Base-by-base conservation (phyloP, 768 basidiomycete genomes). In the Suillus alpinus region DNA sequence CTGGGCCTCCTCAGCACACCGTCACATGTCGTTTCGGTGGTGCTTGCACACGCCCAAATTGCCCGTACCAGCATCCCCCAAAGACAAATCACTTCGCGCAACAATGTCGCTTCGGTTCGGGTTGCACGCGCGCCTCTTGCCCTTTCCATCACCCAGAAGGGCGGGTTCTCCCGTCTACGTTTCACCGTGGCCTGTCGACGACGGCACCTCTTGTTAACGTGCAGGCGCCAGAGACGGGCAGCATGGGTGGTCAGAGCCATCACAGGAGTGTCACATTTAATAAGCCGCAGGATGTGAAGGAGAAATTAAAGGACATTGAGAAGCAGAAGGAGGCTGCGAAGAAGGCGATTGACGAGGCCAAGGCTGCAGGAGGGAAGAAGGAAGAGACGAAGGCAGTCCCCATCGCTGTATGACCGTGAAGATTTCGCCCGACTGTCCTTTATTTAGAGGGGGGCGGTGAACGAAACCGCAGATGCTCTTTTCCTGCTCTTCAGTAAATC, bases 91-190 rank as follows among this genome's bases (percentile, higher is more conserved):
- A 81, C 37, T 78, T 77, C 53, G 69, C 76, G 40, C 77, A 79
- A 66, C 84, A 83, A 32, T 98, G 96, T 75, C 85, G 89, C 57
- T 98, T 92, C 67, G 95, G 93, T 23, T 78, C 89, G 14, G 83
- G 78, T 20, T 98, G 96, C 74, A 97, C 94, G 9, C 86, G 93
- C 58, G 86, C 87, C 37, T 82, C 86, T 63, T 98, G 96, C 73
- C 75, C 86, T n/a, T 99, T 89, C 81, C 86, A 91, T 63, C 96
- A 99, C 70, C 96, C 96, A 0, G 86, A 91, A 59, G 90, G 89
- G 10, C 88, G 92, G 13, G 89, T 91, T 26, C 80, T 93, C 8
- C 92, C 92, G 3, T 80, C 85, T 3, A 78, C 86, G 13, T 94
- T 94, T 81, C 90, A 94, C 69, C 87, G 91, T 23, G 91, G 92